Conservation (phyloP, 176 grass and related monocot genomes). For the Triticum timopheevii region DNA sequence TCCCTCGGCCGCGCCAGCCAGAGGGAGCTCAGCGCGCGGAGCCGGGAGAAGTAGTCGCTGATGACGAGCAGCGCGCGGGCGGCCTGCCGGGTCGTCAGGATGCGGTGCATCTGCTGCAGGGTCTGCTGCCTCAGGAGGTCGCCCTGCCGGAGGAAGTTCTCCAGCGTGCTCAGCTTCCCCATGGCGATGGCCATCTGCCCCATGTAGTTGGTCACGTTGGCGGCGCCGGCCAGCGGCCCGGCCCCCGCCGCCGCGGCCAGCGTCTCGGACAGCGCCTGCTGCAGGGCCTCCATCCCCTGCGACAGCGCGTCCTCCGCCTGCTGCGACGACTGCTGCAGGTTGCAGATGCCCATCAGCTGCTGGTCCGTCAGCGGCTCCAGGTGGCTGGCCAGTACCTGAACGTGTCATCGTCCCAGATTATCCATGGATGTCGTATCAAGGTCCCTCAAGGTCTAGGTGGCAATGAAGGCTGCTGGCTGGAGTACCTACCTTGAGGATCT, state of each 20-base stretch:
- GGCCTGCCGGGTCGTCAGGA: constrained; percentile 73
- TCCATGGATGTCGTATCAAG: background rate
- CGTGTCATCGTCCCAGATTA: background rate
- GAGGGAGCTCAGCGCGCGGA: constrained; percentile 78
- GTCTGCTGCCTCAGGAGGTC: constrained; percentile 94
- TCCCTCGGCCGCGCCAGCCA: constrained; percentile 79
- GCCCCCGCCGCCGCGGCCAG: constrained; percentile 43
- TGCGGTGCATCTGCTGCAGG: constrained; percentile 84
- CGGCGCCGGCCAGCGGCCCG: background rate
- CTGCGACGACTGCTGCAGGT: constrained; percentile 76
- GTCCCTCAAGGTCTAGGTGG: background rate
- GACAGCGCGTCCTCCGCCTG: constrained; percentile 95
- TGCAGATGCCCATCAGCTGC: constrained; percentile 88
- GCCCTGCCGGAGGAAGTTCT: constrained; percentile 89
- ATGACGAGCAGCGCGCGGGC: constrained; percentile 80
- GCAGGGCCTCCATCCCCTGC: constrained; percentile 94
- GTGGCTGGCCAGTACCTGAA: constrained; percentile 56
- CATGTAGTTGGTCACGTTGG: constrained; percentile 83
- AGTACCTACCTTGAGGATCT: constrained; percentile 58
- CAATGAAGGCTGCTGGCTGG: background rate
- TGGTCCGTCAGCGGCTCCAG: constrained; percentile 75
- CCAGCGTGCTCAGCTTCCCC: constrained; percentile 77
- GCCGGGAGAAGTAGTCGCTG: constrained; percentile 87
- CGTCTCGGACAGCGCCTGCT: constrained; percentile 65
- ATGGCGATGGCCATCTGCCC: constrained; percentile 96